Base-by-base conservation (phyloP, 2,329 filamentous ascomycete genomes). In the Xylariaceae sp. region DNA sequence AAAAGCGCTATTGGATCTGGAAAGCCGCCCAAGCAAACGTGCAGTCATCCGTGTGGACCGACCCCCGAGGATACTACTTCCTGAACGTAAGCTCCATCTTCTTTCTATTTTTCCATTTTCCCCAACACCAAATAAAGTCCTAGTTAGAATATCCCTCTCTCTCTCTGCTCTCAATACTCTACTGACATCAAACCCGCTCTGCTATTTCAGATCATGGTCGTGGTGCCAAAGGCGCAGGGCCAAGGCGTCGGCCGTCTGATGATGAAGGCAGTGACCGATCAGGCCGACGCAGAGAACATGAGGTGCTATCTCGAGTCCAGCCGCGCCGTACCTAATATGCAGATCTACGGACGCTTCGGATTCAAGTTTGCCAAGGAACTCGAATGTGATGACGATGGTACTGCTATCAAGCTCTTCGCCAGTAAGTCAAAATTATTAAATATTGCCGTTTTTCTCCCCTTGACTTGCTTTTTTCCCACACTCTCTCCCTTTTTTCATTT, bases 281-380 rank as follows among this genome's bases (percentile, higher is more conserved):
- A 64, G 52, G 83, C 83, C 8, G 83, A 88, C 57, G 60, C 60
- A 4, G 78, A 86, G 55, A 74, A 76, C 0, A 70, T 74, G 52
- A 70, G 65, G 38, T 86, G 82, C 52, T 87, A 87, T 59, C 62
- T 88, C 41, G 83, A 88, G 60, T 85, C 80, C 21, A 82, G 76
- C 43, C 74, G 79, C 38, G 74, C 75, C 26, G 70, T 73, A 43
- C 83, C 83, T 0, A 88, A 87, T 51, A 72, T 83, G 55, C 67
- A 71, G 21, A 86, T 88, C 15, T 88, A 88, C 57, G 73, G 80
- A 49, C 72, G 70, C 41, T 74, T 85, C 69, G 83, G 82, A 4
- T 88, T 87, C 57, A 64, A 69, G 53, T 64, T 83, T 38, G 72
- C 70, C 6, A 78, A 72, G 54, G 74, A 82, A 54, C 80, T 87